Base-by-base conservation (phyloP, 768 basidiomycete genomes). In the Lentinula raphanica region DNA sequence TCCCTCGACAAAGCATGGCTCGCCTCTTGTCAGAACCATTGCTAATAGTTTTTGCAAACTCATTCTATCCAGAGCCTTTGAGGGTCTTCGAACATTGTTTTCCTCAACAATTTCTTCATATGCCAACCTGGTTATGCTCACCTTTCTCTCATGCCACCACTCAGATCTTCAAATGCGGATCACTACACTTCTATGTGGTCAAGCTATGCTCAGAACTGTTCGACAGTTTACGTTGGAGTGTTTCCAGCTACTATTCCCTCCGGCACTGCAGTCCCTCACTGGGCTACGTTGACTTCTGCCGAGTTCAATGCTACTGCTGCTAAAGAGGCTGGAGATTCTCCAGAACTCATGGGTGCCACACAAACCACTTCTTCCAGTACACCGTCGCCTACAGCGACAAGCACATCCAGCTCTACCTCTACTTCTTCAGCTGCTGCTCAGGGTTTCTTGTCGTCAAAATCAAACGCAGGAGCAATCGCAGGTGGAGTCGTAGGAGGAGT, bases 401-500 rank as follows among this genome's bases (percentile, higher is more conserved):
- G 32, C 36, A 12, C 35, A 36, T 54, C 51, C 13, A 19, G 23
- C n/a, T n/a, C n/a, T n/a, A n/a, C 6, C 35, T 54, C 51, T 36
- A 17, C 54, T 15, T 35, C 32, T 35, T 35, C 32, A 13, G 32
- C 9, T 35, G 15, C 54, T 5, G 39, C 40, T 42, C n/a, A n/a
- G n/a, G 12, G 19, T 40, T n/a, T 28, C 7, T 36, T n/a, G n/a
- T n/a, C n/a, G n/a, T n/a, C 23, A 5, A 63, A 64, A 38, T 59
- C 62, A 8, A 62, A 67, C 38, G 59, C 62, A 11, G 69, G 63
- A 4, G 62, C 66, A 19, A 67, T 69, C 27, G 69, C 63, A 15
- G 69, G 69, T 32, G 66, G 67, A 19, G 66, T 65, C 3, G 61
- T 68, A 13, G 69, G 65, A 44, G 68, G 65, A 5, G n/a, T 69